Percentiles rank a stretch among this genome's conserved stretches.
Evolutionary conservation across 164 flowering plant species (phyloP).

Genomic region (Macadamia tetraphylla): DNA sequence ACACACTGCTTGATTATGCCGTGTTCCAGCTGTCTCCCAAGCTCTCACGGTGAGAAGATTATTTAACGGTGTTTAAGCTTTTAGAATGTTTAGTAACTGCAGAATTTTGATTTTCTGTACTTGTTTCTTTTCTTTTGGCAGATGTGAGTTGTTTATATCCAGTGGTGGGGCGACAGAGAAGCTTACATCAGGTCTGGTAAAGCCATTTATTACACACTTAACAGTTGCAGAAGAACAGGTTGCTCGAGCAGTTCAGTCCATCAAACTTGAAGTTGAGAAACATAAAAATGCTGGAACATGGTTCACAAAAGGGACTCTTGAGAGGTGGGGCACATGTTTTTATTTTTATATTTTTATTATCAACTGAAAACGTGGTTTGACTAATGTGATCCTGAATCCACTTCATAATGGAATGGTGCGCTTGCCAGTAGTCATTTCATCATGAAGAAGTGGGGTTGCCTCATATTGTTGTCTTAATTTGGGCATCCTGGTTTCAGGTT

Average conservation of each 20-base stretch:
- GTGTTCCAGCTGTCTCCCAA: conserved; percentile 74
- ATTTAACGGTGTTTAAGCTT: background rate
- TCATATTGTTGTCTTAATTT: conserved; percentile 1
- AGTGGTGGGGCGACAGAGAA: conserved; percentile 74
- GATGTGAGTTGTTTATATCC: conserved; percentile 88
- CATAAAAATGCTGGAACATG: conserved; percentile 55
- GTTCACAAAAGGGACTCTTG: conserved; percentile 97
- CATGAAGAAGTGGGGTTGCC: background rate
- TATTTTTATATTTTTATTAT: background rate
- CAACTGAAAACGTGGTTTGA: background rate
- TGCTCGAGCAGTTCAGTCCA: conserved; percentile 51
- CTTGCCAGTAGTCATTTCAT: background rate
- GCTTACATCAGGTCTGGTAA: conserved; percentile 87
- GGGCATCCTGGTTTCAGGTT: conserved; percentile 45
- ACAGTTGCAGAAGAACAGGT: conserved; percentile 82
- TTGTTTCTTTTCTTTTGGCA: conserved; percentile 23
- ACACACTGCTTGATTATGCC: conserved; percentile 67
- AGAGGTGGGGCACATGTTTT: conserved; percentile 45
- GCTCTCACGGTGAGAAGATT: conserved; percentile 55
- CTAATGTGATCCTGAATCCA: background rate
- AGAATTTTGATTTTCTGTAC: background rate
- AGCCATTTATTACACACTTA: conserved; percentile 80
- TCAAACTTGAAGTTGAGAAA: conserved; percentile 72
- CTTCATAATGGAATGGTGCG: background rate
- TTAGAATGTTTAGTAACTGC: background rate